Base-by-base conservation (phyloP, 2,329 filamentous ascomycete species). In the Cercospora citrullina region DNA sequence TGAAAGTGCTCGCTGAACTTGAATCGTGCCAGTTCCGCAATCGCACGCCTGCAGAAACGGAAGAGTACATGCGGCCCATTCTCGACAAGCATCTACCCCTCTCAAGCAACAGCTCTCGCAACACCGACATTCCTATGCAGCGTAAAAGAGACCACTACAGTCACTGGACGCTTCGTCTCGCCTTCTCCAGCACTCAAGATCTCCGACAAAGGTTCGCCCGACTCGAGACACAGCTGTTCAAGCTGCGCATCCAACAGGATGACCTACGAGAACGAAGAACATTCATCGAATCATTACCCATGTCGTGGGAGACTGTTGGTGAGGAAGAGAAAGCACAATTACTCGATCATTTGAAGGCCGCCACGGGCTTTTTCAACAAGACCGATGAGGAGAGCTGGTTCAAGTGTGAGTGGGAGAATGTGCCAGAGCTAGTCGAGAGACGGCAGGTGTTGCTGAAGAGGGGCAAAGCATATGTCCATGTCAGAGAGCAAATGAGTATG, bases 11-110 rank as follows among this genome's bases (percentile, higher is more conserved):
- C 68, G 91, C 91, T 65, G 92, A 96, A 80, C 85, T 99, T 65
- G 95, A 99, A 84, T 90, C 93, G 72, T 98, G 95, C 81, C 94
- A 92, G 23, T 97, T 97, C 82, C 91, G 95, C 79, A 98, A 98
- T 84, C 92, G 91, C 75, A 85, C 89, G 21, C 87, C 88, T n/a
- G 85, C 89, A 72, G 95, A 99, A 80, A 97, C 93, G 18, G 87
- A 88, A 21, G 81, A 86, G 5, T 91, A 97, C 80, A 95, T 99
- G 87, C 90, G 89, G 77, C 90, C 92, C 7, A 87, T 97, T 55
- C 87, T 98, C 61, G 88, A 94, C 68, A 97, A 97, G 81, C 91
- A 93, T 79, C 85, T 97, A 4, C 91, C 91, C 0, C 88, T 97
- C 18, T 88, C 90, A 69, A 86, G 90, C 53, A 94, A 93, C 76